These are phyloP conservation scores for Metschnikowia hibisci DNA, from an alignment of 805 yeast genomes.

Conservation along the genomic window DNA sequence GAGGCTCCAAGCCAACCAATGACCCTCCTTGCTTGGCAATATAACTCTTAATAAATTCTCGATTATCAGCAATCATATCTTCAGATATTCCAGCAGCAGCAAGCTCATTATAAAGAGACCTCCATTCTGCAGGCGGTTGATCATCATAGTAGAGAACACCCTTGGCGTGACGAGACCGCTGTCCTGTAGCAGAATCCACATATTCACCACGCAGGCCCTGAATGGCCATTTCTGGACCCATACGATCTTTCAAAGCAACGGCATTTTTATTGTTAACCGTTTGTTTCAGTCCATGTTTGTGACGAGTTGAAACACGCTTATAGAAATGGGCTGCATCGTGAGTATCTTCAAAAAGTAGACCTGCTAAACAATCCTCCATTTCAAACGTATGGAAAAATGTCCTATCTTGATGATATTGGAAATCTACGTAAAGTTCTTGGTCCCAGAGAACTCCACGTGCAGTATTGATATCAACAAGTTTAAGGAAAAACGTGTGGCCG, in stretches of 20 bases:
- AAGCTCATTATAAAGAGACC: slow-evolving; percentile 65
- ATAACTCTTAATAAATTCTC: slow-evolving; percentile 77
- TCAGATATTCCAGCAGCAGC: slow-evolving; percentile 78
- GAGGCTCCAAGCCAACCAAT: slow-evolving; percentile 79
- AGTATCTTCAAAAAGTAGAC: slow-evolving; percentile 84
- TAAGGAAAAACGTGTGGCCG: slow-evolving; percentile 89
- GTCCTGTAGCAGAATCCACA: slow-evolving; percentile 45
- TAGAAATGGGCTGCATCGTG: slow-evolving; percentile 81
- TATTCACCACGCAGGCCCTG: slow-evolving; percentile 68
- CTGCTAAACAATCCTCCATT: slow-evolving; percentile 82
- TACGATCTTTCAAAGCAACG: slow-evolving; percentile 61
- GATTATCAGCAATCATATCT: slow-evolving; percentile 84
- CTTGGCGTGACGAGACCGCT: slow-evolving; percentile 51
- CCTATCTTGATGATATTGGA: slow-evolving; percentile 89
- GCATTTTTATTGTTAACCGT: slow-evolving; percentile 87
- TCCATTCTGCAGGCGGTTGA: slow-evolving; percentile 82
- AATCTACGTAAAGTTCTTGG: slow-evolving; percentile 86
- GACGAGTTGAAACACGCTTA: slow-evolving; percentile 70
- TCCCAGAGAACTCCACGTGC: slow-evolving; percentile 93
- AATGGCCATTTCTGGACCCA: slow-evolving; percentile 20
- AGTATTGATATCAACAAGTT: slow-evolving; percentile 80
- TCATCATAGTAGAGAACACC: slow-evolving; percentile 71
- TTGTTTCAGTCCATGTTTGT: slow-evolving; percentile 81
- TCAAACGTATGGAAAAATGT: slow-evolving; percentile 94
- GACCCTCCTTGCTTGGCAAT: slow-evolving; percentile 74